Base-by-base conservation (phyloP, 345 rosid species). In the Camelina sativa region DNA sequence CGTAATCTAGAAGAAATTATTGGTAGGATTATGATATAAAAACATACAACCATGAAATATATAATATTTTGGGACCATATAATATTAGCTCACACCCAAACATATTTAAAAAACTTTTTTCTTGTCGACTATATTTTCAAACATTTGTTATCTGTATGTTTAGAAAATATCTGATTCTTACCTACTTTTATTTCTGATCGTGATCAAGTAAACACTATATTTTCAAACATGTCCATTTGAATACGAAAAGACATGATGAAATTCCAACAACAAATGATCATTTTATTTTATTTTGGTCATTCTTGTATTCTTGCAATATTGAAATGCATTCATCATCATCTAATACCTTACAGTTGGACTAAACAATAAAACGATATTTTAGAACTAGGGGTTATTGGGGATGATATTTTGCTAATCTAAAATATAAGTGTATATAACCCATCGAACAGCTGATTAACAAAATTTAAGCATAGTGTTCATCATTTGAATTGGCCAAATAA, bases 1-100 rank as follows among this genome's bases (percentile, higher is more conserved):
- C 67, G 73, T 41, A 75, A 60, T 60, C 11, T 30, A 13, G 56
- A 41, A 41, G 66, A 64, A 10, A 22, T 30, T 50, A 67, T 67
- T 28, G 79, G 79, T 75, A 23, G 15, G 79, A 67, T 67, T 67
- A 48, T 67, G 79, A 67, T 60, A 40, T 52, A 19, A 50, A 58
- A 67, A 16, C 19, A 37, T 57, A 57, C 35, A 52, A 66, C 65
- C 22, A 12, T 3, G 12, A n/a, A n/a, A 55, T 19, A 44, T n/a
- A 34, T 20, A 53, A 7, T 53, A 0, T 13, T 72, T 41, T 32
- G 55, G 64, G 56, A 13, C 56, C 70, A 54, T 44, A 35, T 8
- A 7, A 19, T 35, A 19, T n/a, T 54, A 74, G 57, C 16, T 35
- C 58, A 44, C 58, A 28, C 30, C 30, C 20, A 41, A 63, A 34